These are phyloP conservation scores for Acacia pycnantha DNA, from an alignment of 331 rosid species.

Conservation along the genomic window DNA sequence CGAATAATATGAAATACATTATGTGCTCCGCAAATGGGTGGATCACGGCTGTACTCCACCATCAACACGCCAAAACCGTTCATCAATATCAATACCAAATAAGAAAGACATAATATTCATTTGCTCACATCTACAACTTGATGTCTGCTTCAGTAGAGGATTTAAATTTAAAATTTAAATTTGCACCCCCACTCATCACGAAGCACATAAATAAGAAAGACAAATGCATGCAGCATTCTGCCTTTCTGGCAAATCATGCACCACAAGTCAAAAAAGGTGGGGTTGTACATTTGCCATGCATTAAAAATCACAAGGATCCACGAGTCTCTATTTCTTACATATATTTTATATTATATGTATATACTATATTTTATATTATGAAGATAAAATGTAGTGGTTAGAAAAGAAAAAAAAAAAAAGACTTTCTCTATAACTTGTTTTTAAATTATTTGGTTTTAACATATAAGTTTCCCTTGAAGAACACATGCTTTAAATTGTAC, in stretches of 20 bases:
- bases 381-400: too few relatives aligned
- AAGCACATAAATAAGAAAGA: not conserved
- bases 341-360: not conserved
- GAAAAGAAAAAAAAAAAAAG: too few relatives aligned
- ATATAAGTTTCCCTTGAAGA: not conserved
- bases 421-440: too few relatives aligned
- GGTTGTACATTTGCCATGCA: not conserved
- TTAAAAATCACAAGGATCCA: not conserved
- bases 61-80: not conserved
- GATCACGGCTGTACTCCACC: not conserved
- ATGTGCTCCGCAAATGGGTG: constrained; percentile 14
- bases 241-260: not conserved
- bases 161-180: not conserved
- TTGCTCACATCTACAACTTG: not conserved
- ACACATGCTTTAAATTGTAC: not conserved
- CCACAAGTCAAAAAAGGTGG: not conserved
- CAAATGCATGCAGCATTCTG: not conserved
- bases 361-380: not conserved
- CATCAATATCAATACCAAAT: not conserved
- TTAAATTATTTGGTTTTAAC: too few relatives aligned
- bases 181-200: not conserved
- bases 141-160: not conserved
- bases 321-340: not conserved
- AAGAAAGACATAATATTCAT: too few relatives aligned
- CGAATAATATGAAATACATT: not conserved